Base-by-base conservation (phyloP, 2,329 filamentous ascomycete genomes). In the Meredithiella fracta region DNA sequence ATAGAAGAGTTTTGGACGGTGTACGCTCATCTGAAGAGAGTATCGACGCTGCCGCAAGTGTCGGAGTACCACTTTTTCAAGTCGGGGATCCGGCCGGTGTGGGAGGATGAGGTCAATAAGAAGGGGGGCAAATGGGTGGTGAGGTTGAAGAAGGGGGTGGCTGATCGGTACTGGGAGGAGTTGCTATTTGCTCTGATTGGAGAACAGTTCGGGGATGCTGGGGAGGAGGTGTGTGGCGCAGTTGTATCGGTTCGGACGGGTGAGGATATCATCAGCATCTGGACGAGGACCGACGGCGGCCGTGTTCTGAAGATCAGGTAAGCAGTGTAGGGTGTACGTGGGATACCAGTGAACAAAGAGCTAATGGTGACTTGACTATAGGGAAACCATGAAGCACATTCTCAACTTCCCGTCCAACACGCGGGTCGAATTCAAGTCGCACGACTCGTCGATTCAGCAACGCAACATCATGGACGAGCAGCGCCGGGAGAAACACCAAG, bases 1-100 rank as follows among this genome's bases (percentile, higher is more conserved):
- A 88, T 80, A 52, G 89, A 97, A 70, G 86, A 92, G 59, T 97
- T 98, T 67, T 96, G 89, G 80, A 76, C 80, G 51, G 82, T 95
- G 38, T 97, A 95, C 67, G 75, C 79, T 55, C 89, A 97, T 68
- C 76, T 98, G 51, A 94, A 94, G 72, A 81, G 86, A 26, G 92
- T 94, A 1, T 97, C 90, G 37, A 73, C 78, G 34, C 75, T 98
- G 58, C 91, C 91, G 5, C 83, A 91, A 3, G 91, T 97, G 29
- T 96, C 90, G 23, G 92, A 98, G 70, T 98, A 96, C 67, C 92
- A 98, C 67, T 83, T 98, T 59, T 98, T 98, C 75, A 94, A 92
- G 70, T 89, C 92, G 66, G 91, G 90, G 55, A 90, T 98, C 60
- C 82, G 92, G 59, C 92, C 92, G 22, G 92, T 98, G 63, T 98